Evolutionary conservation across 2,329 filamentous ascomycete species (phyloP).

Genomic region (Exophiala oligosperma): DNA sequence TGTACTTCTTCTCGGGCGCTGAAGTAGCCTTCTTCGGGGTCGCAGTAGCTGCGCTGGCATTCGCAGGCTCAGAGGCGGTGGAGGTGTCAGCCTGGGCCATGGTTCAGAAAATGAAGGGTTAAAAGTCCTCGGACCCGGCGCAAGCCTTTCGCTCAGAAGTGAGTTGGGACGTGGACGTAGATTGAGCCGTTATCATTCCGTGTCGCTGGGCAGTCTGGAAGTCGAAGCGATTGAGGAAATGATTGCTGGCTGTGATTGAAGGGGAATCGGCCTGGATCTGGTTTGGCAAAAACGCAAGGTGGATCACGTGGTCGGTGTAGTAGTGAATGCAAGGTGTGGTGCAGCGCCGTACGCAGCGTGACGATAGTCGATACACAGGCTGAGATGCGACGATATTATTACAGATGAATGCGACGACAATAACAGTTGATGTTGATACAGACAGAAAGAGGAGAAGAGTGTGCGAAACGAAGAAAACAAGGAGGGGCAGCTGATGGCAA

Average conservation of each 20-base stretch:
- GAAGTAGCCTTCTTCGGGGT: conserved; percentile 73
- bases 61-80: conserved; percentile 30
- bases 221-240: conserved; percentile 7
- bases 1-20: conserved; percentile 96
- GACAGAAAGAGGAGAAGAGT: conserved; percentile 1
- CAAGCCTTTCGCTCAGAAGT: conserved; percentile 30
- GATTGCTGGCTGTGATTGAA: conserved; percentile 12
- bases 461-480: conserved; percentile 16
- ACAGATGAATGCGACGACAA: conserved; percentile 12
- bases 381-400: conserved; percentile 7
- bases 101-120: conserved; percentile 19
- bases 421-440: conserved; percentile 6
- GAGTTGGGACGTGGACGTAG: conserved; percentile 27
- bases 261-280: conserved; percentile 13
- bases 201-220: conserved; percentile 3
- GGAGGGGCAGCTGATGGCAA: conserved; percentile 18
- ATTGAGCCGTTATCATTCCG: conserved; percentile 24
- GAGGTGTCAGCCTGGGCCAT: conserved; percentile 28
- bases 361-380: not conserved
- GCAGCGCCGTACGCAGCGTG: not conserved
- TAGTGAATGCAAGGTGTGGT: conserved; percentile 8
- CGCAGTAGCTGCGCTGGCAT: conserved; percentile 56
- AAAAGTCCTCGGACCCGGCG: conserved; percentile 29
- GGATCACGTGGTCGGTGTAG: conserved; percentile 22
- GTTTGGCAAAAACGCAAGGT: conserved; percentile 16